Conservation (phyloP, 2,329 filamentous ascomycete genomes). For the Rhexocercosporidium sp. region DNA sequence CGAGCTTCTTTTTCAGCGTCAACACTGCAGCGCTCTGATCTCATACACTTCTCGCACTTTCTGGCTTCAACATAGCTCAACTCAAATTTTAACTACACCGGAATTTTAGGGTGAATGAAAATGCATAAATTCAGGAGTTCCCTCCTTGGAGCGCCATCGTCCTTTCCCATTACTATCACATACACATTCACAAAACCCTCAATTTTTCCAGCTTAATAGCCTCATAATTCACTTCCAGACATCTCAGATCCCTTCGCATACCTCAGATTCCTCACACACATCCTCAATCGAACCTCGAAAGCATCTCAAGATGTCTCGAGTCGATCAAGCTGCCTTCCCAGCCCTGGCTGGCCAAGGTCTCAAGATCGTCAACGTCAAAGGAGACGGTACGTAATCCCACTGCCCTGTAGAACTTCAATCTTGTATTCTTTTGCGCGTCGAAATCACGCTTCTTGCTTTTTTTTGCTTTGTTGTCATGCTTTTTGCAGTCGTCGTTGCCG, state of each 20-base stretch:
- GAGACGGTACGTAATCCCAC: conserved; percentile 60
- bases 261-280: not conserved
- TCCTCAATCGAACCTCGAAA: not conserved
- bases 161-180: not conserved
- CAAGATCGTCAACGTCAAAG: conserved; percentile 62
- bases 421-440: not conserved
- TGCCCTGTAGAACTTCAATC: not conserved
- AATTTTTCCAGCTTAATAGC: not conserved
- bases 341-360: conserved; percentile 61
- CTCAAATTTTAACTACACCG: too few species aligned
- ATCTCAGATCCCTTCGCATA: not conserved
- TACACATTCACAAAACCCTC: not conserved
- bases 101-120: not conserved
- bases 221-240: not conserved
- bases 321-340: conserved; percentile 53
- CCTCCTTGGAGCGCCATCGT: not conserved
- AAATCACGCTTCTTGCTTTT: not conserved
- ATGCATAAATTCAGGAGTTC: not conserved
- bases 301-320: not conserved
- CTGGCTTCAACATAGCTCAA: too few species aligned
- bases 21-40: too few species aligned
- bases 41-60: too few species aligned
- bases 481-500: not conserved
- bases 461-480: not conserved
- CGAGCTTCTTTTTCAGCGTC: too few species aligned